Percentiles rank a stretch among this genome's conserved stretches.
Evolutionary conservation across 495 filamentous ascomycete genomes (phyloP).

Genomic region (Immersiella caudata): DNA sequence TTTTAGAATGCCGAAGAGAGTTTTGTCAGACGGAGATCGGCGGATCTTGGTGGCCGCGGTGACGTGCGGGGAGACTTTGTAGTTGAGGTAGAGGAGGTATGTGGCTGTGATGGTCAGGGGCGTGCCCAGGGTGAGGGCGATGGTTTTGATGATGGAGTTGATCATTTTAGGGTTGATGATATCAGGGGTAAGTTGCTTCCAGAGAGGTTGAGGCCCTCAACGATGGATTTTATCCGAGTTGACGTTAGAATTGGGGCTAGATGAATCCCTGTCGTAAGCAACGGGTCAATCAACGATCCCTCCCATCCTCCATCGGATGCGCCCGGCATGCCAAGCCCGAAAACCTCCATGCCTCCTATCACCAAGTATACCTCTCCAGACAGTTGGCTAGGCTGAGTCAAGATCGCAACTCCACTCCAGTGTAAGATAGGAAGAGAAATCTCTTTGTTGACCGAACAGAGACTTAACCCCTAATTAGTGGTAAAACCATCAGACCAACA

Average conservation of each 20-base stretch:
- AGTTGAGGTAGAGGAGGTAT: constrained; percentile 21
- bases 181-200: neutral
- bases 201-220: neutral
- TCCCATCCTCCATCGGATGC: too few relatives aligned
- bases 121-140: constrained; percentile 6
- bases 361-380: too few relatives aligned
- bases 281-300: neutral
- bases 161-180: neutral
- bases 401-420: too few relatives aligned
- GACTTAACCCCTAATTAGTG: too few relatives aligned
- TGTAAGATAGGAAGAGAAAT: too few relatives aligned
- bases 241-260: neutral
- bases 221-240: neutral
- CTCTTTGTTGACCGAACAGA: too few relatives aligned
- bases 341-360: too few relatives aligned
- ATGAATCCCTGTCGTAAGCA: neutral
- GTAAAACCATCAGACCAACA: constrained; percentile 1
- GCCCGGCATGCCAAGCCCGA: too few relatives aligned
- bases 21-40: neutral
- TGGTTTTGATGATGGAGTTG: neutral
- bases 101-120: neutral
- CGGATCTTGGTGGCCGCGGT: constrained; percentile 8
- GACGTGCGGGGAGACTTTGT: neutral
- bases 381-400: too few relatives aligned
- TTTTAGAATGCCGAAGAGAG: neutral